Evolutionary conservation across 2,329 filamentous ascomycete genomes (phyloP).

Genomic region (Chaetomium sp.): DNA sequence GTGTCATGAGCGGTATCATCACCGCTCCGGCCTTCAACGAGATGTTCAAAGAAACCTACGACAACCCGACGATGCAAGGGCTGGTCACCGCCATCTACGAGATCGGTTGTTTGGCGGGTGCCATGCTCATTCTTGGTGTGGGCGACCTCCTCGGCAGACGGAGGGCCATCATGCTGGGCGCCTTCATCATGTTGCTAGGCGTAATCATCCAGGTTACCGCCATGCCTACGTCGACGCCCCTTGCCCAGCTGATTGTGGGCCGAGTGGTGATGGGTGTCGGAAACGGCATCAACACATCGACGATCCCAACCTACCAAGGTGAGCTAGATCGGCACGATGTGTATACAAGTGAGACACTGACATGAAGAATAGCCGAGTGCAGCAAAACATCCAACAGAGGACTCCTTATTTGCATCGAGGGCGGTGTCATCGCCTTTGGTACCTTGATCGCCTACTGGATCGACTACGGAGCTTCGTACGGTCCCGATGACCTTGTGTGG

Average conservation of each 20-base stretch:
- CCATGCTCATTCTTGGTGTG: constrained; percentile 51
- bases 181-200: constrained; percentile 60
- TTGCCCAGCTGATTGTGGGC: constrained; percentile 52
- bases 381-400: constrained; percentile 48
- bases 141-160: constrained; percentile 56
- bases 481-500: constrained; percentile 51
- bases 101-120: constrained; percentile 49
- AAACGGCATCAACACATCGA: constrained; percentile 54
- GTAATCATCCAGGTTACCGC: constrained; percentile 59
- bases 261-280: constrained; percentile 56
- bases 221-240: constrained; percentile 35
- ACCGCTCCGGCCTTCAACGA: constrained; percentile 53
- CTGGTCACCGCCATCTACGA: constrained; percentile 53
- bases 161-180: constrained; percentile 60
- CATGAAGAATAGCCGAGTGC: constrained; percentile 43
- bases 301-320: constrained; percentile 51
- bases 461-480: constrained; percentile 50
- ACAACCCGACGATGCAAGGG: constrained; percentile 51
- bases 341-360: not conserved
- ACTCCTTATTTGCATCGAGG: constrained; percentile 49
- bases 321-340: constrained; percentile 13
- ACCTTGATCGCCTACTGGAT: constrained; percentile 50
- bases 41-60: constrained; percentile 48
- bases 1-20: constrained; percentile 58
- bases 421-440: constrained; percentile 50